Conservation (phyloP, 2,329 filamentous ascomycete species). For the Zopfia rhizophila region DNA sequence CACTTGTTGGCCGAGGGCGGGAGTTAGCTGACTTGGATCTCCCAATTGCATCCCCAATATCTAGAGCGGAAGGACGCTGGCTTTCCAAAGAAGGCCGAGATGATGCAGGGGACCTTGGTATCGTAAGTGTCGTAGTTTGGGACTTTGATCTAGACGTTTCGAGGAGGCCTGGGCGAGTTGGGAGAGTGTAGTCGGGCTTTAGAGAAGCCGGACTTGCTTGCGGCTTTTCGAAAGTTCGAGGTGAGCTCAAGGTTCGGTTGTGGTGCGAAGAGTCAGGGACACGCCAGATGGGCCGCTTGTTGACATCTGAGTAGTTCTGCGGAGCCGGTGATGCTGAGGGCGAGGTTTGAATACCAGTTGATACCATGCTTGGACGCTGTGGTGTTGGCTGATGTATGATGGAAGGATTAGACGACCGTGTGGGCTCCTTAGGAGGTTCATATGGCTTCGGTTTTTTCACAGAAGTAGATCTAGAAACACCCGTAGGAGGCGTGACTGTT, state of each 20-base stretch:
- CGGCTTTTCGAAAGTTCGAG: slow-evolving; percentile 54
- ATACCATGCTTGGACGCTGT: slow-evolving; percentile 66
- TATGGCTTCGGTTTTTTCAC: slow-evolving; percentile 40
- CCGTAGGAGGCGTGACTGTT: slow-evolving; percentile 42
- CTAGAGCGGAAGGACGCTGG: slow-evolving; percentile 70
- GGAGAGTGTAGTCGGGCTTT: slow-evolving; percentile 50
- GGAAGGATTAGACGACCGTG: slow-evolving; percentile 35
- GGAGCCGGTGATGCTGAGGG: slow-evolving; percentile 53
- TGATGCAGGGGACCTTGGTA: slow-evolving; percentile 65
- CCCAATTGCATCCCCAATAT: slow-evolving; percentile 67
- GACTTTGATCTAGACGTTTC: slow-evolving; percentile 63
- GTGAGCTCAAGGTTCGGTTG: slow-evolving; percentile 60
- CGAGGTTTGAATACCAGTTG: slow-evolving; percentile 83
- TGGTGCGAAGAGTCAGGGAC: slow-evolving; percentile 59
- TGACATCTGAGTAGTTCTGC: slow-evolving; percentile 52
- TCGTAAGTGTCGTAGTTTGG: slow-evolving; percentile 58
- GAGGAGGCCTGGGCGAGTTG: slow-evolving; percentile 53
- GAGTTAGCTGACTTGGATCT: slow-evolving; percentile 72
- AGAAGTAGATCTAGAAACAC: slow-evolving; percentile 44
- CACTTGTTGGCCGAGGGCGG: slow-evolving; percentile 80
- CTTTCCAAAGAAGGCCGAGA: slow-evolving; percentile 77
- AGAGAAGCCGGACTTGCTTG: slow-evolving; percentile 48
- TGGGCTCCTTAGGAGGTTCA: slow-evolving; percentile 34
- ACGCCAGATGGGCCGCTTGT: slow-evolving; percentile 62
- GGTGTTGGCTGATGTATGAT: slow-evolving; percentile 59